phyloP scores from a whole-genome alignment of 2,329 filamentous ascomycete species.

The Penicillium palitans region DNA sequence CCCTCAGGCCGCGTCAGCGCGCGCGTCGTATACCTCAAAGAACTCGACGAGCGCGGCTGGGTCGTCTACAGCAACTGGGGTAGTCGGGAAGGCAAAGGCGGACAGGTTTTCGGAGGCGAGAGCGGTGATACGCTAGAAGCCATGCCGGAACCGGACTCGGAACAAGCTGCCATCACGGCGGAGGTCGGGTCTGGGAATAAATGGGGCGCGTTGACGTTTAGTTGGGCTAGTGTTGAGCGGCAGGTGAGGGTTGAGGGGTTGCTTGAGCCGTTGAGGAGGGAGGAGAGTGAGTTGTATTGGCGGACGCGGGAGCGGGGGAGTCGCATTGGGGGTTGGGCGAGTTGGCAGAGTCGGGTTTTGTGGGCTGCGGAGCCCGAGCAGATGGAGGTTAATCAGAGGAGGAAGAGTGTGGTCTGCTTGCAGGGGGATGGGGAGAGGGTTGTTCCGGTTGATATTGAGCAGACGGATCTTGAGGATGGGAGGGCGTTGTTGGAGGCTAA shows the following conservation, averaged over 20 bases:
- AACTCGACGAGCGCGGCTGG: conserved; percentile 79
- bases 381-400: conserved; percentile 25
- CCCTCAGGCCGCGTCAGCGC: conserved; percentile 82
- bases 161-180: conserved; percentile 5
- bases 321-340: conserved; percentile 90
- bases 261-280: conserved; percentile 64
- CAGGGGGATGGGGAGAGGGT: conserved; percentile 16
- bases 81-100: conserved; percentile 57
- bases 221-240: conserved; percentile 82
- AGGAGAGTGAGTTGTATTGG: conserved; percentile 71
- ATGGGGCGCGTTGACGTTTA: conserved; percentile 82
- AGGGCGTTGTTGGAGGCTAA: conserved; percentile 72
- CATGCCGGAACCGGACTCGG: conserved; percentile 59
- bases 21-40: conserved; percentile 91
- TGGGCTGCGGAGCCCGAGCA: conserved; percentile 38
- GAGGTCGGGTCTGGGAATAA: conserved; percentile 56
- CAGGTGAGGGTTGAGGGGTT: conserved; percentile 87
- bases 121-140: conserved; percentile 47
- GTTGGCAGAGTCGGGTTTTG: conserved; percentile 79
- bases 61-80: conserved; percentile 94
- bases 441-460: conserved; percentile 32
- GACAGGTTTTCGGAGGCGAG: conserved; percentile 40
- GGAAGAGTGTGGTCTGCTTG: conserved; percentile 29
- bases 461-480: conserved; percentile 59
- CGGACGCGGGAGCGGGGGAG: conserved; percentile 72